Conservation (phyloP, 495 filamentous ascomycete species). For the Penicillium pancosmium region DNA sequence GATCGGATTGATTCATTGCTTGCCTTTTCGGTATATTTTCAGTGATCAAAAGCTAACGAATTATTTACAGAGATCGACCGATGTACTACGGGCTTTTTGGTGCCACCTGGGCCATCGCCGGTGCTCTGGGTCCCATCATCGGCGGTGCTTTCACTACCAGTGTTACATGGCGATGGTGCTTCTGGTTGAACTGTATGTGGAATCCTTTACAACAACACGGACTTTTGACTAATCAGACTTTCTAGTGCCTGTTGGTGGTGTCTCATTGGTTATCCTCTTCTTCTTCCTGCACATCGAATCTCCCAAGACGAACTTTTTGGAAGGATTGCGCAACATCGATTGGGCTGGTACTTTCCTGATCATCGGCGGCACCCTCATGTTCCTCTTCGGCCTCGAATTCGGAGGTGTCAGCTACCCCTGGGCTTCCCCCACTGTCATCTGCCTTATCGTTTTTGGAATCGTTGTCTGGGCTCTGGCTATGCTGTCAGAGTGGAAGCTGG, state of each 20-base stretch:
- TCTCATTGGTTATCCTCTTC: slow-evolving; percentile 65
- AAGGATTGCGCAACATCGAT: slow-evolving; percentile 76
- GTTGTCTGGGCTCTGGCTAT: slow-evolving; percentile 64
- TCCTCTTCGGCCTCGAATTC: slow-evolving; percentile 78
- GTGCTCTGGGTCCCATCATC: slow-evolving; percentile 72
- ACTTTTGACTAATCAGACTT: slow-evolving; percentile 17
- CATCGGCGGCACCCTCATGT: slow-evolving; percentile 77
- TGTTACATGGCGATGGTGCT: slow-evolving; percentile 65
- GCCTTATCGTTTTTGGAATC: slow-evolving; percentile 75
- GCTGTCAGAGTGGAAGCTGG: slow-evolving; percentile 70
- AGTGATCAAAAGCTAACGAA: slow-evolving; percentile 18
- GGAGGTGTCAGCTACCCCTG: slow-evolving; percentile 78
- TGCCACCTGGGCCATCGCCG: slow-evolving; percentile 74
- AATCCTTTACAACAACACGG: background rate
- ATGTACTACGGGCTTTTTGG: slow-evolving; percentile 68
- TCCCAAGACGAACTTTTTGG: slow-evolving; percentile 67
- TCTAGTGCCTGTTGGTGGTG: slow-evolving; percentile 69
- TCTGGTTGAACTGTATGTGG: slow-evolving; percentile 64
- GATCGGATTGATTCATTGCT: background rate
- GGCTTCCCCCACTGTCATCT: slow-evolving; percentile 73
- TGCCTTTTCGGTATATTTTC: background rate
- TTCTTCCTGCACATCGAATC: slow-evolving; percentile 77
- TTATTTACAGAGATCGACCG: slow-evolving; percentile 55
- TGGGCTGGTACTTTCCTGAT: slow-evolving; percentile 72
- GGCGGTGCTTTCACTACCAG: slow-evolving; percentile 74